These are phyloP conservation scores for Ilyonectria sp. DNA, from an alignment of 2,329 filamentous ascomycete species.

Conservation along the genomic window DNA sequence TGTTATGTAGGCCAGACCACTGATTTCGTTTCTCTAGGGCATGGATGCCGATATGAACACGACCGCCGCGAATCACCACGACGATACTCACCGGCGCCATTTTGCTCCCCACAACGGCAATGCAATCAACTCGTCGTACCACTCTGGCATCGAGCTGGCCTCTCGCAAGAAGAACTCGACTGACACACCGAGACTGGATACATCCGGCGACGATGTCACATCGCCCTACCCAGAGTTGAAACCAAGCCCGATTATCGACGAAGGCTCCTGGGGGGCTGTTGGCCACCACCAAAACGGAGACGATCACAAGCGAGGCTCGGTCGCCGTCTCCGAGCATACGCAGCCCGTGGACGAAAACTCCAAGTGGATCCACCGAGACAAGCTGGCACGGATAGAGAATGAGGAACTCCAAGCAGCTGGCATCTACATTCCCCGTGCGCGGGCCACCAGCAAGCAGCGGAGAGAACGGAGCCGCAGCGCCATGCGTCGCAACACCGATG, in stretches of 20 bases:
- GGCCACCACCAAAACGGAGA: slow-evolving; percentile 44
- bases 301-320: slow-evolving; percentile 45
- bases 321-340: slow-evolving; percentile 46
- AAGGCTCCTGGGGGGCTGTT: slow-evolving; percentile 35
- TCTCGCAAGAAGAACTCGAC: slow-evolving; percentile 56
- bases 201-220: slow-evolving; percentile 41
- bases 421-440: slow-evolving; percentile 71
- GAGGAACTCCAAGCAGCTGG: slow-evolving; percentile 86
- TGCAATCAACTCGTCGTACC: slow-evolving; percentile 40
- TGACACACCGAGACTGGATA: slow-evolving; percentile 48
- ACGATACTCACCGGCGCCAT: slow-evolving; percentile 39
- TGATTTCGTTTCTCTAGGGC: slow-evolving; percentile 37
- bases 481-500: slow-evolving; percentile 52
- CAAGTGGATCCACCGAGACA: slow-evolving; percentile 90
- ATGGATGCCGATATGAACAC: slow-evolving; percentile 39
- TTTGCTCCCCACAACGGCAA: slow-evolving; percentile 46
- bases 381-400: slow-evolving; percentile 85
- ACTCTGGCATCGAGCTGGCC: slow-evolving; percentile 47
- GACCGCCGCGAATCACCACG: slow-evolving; percentile 32
- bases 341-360: slow-evolving; percentile 69
- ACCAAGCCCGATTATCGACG: slow-evolving; percentile 42
- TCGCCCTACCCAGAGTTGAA: slow-evolving; percentile 47
- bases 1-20: slow-evolving; percentile 23
- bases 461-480: slow-evolving; percentile 56
- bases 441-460: slow-evolving; percentile 67